Conservation (phyloP, 1,284 basidiomycete species). For the Sporisorium reilianum region DNA sequence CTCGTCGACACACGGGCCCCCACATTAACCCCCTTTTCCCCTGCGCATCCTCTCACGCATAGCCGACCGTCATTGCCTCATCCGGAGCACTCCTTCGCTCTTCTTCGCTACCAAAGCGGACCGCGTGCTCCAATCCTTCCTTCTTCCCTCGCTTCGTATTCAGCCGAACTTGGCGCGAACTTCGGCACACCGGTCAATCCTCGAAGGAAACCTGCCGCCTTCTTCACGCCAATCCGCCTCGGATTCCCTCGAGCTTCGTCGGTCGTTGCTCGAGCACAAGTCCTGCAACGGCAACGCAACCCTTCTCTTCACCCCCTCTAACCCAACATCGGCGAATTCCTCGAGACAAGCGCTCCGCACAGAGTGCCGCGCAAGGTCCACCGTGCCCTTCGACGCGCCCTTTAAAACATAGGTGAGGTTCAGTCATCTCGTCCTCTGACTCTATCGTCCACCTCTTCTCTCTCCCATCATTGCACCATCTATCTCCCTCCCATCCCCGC, state of each 20-base stretch:
- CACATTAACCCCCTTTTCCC: not conserved
- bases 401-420: not conserved
- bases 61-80: constrained; percentile 3
- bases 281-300: not conserved
- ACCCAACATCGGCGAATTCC: not conserved
- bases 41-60: not conserved
- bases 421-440: not conserved
- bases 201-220: not conserved
- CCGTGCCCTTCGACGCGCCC: not conserved
- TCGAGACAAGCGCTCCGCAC: not conserved
- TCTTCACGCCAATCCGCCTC: not conserved
- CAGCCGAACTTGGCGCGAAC: not conserved
- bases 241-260: constrained; percentile 1
- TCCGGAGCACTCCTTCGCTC: not conserved
- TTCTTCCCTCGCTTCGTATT: constrained; percentile 9
- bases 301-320: not conserved
- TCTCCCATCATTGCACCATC: not conserved
- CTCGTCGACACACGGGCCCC: not conserved
- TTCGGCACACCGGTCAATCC: not conserved
- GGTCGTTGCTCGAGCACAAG: not conserved
- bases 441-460: not conserved
- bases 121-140: constrained; percentile 19
- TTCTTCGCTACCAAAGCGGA: constrained; percentile 15
- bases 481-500: not conserved
- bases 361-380: not conserved